phyloP scores from a whole-genome alignment of 148 eudicot species.

The Dysphania ambrosioides region DNA sequence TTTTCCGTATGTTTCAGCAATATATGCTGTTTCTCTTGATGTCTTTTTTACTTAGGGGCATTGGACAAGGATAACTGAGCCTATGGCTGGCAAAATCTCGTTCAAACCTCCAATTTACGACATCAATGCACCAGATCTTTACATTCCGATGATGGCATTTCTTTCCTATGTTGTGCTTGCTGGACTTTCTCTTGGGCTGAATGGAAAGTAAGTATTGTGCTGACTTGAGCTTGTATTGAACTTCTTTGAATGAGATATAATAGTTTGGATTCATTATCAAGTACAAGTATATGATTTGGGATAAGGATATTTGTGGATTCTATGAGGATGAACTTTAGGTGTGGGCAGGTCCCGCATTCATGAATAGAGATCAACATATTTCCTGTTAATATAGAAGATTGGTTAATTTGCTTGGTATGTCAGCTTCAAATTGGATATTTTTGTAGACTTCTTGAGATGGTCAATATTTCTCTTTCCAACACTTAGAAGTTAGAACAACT shows the following conservation, averaged over 20 bases:
- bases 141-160: slow-evolving; percentile 91
- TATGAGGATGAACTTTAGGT: neutral
- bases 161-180: slow-evolving; percentile 85
- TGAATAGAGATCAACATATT: neutral
- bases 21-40: neutral
- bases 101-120: slow-evolving; percentile 90
- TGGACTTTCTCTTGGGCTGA: slow-evolving; percentile 67
- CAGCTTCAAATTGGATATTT: neutral
- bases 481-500: neutral
- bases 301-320: neutral
- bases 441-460: neutral
- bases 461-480: neutral
- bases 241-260: neutral
- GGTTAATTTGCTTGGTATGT: neutral
- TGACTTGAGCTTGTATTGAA: neutral
- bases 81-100: slow-evolving; percentile 89
- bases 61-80: slow-evolving; percentile 96
- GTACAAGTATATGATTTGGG: neutral
- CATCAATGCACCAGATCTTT: slow-evolving; percentile 86
- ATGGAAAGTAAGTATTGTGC: slow-evolving; percentile 66
- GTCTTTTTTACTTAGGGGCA: slow-evolving; percentile 46
- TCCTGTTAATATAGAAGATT: neutral
- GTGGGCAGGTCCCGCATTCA: neutral
- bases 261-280: neutral
- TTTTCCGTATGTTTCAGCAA: neutral